Conservation (phyloP, 805 yeast species). For the Candida broadrunensis region DNA sequence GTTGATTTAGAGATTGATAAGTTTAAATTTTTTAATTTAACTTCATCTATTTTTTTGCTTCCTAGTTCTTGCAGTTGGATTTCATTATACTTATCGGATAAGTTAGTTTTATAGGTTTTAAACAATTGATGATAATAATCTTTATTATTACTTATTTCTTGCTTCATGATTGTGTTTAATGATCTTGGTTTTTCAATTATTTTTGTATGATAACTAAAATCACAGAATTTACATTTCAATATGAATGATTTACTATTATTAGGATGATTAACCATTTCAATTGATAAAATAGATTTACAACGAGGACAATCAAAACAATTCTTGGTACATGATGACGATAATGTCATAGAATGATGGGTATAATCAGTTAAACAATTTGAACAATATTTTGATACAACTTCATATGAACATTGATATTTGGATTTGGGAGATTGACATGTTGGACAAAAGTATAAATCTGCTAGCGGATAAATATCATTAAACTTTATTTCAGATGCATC, state of each 20-base stretch:
- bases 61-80: too few relatives aligned
- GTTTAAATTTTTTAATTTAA: slow-evolving; percentile 3
- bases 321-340: slow-evolving; percentile 23
- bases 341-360: slow-evolving; percentile 13
- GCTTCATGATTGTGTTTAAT: slow-evolving; percentile 19
- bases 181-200: slow-evolving; percentile 41
- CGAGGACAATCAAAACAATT: slow-evolving; percentile 40
- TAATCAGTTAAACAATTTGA: slow-evolving; percentile 36
- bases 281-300: slow-evolving; percentile 25
- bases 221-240: slow-evolving; percentile 36
- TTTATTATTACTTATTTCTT: background rate
- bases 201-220: slow-evolving; percentile 33
- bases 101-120: slow-evolving; percentile 2
- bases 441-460: slow-evolving; percentile 35
- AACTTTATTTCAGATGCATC: slow-evolving; percentile 3
- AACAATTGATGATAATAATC: slow-evolving; percentile 5
- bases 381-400: slow-evolving; percentile 31
- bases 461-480: slow-evolving; percentile 10
- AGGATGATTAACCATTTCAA: slow-evolving; percentile 13
- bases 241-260: slow-evolving; percentile 27
- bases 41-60: background rate
- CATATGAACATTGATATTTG: slow-evolving; percentile 20
- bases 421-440: slow-evolving; percentile 31
- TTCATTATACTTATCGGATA: background rate
- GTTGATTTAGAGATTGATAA: background rate